These are phyloP conservation scores for Neckera pumila DNA, from an alignment of 225 moss, liverwort and hornwort species.

Conservation along the genomic window DNA sequence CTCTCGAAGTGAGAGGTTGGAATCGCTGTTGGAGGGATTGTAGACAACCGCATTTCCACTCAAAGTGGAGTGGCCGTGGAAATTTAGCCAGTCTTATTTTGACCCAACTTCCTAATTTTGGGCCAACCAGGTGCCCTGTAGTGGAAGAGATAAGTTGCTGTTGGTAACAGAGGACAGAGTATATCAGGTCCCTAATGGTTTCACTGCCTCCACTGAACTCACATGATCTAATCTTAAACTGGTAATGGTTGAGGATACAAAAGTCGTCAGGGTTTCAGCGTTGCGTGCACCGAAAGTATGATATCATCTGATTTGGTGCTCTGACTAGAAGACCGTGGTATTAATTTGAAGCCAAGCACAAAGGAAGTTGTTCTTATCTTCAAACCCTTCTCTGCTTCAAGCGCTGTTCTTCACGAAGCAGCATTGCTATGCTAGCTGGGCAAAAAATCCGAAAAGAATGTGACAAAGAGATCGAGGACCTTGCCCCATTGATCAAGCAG, in stretches of 20 bases:
- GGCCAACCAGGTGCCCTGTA: neutral
- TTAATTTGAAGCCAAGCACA: neutral
- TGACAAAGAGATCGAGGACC: slow-evolving; percentile 1
- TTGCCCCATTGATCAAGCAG: slow-evolving; percentile 25
- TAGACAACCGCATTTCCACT: neutral
- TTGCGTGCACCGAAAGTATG: neutral
- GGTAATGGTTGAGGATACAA: neutral
- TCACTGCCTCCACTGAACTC: neutral
- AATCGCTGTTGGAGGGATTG: too few species aligned
- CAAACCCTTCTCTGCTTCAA: neutral
- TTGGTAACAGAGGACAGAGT: neutral
- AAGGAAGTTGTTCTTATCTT: neutral
- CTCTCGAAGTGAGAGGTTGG: neutral
- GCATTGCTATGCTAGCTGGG: neutral
- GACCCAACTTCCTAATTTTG: neutral
- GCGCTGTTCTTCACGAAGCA: neutral
- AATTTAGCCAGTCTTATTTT: neutral
- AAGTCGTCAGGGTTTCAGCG: neutral
- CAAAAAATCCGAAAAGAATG: neutral
- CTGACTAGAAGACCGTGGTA: neutral
- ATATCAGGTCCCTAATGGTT: too few species aligned
- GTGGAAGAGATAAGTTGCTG: neutral
- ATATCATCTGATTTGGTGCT: neutral
- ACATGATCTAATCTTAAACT: neutral
- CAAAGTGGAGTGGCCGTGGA: neutral